A percentile compares a stretch with the other conserved stretches of the same genome.
Conservation (phyloP, 1,284 basidiomycete species). For the Peniophora sp. region DNA sequence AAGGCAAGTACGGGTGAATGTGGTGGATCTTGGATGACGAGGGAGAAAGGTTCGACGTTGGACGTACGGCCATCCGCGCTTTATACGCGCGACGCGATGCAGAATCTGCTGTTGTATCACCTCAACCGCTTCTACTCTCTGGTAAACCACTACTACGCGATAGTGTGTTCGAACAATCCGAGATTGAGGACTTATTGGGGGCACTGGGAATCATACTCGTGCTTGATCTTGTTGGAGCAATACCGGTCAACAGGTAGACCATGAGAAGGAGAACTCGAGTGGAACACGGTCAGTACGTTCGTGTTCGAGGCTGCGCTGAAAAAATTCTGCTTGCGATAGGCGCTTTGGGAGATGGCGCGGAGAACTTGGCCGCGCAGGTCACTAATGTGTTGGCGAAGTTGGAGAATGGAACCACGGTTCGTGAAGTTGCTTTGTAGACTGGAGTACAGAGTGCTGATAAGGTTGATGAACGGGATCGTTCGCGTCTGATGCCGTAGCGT, state of each 20-base stretch:
- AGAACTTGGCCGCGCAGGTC: too few relatives aligned
- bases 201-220: constrained; percentile 52
- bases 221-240: constrained; percentile 40
- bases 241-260: too few relatives aligned
- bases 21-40: constrained; percentile 80
- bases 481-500: too few relatives aligned
- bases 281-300: too few relatives aligned
- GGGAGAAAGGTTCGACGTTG: constrained; percentile 70
- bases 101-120: constrained; percentile 29
- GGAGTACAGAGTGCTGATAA: not conserved
- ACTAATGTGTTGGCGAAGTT: constrained; percentile 37
- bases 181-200: constrained; percentile 50
- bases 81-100: constrained; percentile 51
- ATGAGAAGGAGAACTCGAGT: too few relatives aligned
- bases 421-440: not conserved
- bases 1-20: constrained; percentile 59
- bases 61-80: constrained; percentile 61
- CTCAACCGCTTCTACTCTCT: constrained; percentile 7
- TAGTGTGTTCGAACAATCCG: constrained; percentile 46
- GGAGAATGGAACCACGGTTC: constrained; percentile 20
- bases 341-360: too few relatives aligned
- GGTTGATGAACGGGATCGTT: constrained; percentile 2
- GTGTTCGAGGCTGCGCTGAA: too few relatives aligned
- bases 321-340: too few relatives aligned
- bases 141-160: constrained; percentile 17